Conservation (phyloP, 148 eudicot species). For the Drosera capensis region DNA sequence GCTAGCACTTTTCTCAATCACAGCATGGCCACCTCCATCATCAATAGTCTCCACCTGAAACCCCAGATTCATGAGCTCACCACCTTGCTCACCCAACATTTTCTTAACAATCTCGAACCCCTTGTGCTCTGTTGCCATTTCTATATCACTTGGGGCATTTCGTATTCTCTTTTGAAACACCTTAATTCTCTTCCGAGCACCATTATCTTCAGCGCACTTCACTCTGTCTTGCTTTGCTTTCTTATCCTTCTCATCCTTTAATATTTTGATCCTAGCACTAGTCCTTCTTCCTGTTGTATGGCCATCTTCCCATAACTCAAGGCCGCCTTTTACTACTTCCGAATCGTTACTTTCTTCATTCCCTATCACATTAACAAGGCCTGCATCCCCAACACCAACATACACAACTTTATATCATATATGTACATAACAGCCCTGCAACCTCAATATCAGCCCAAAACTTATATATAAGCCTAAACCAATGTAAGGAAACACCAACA, state of each 20-base stretch:
- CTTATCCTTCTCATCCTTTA: constrained; percentile 6
- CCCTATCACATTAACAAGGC: too few species aligned
- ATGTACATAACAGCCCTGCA: too few species aligned
- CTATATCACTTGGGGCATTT: neutral
- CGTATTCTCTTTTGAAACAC: constrained; percentile 2
- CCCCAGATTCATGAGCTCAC: constrained; percentile 13
- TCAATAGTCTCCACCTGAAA: constrained; percentile 8
- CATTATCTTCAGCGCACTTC: neutral
- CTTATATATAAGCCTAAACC: too few species aligned
- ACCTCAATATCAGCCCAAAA: too few species aligned
- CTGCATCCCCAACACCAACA: too few species aligned
- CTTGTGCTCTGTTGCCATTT: constrained; percentile 1
- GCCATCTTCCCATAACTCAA: neutral
- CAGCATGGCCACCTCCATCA: constrained; percentile 5
- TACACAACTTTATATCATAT: too few species aligned
- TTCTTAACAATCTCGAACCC: constrained; percentile 5
- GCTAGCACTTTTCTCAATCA: constrained; percentile 22
- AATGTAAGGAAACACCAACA: too few species aligned
- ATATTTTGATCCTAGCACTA: constrained; percentile 23
- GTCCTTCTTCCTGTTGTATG: constrained; percentile 9
- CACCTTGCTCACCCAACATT: constrained; percentile 4
- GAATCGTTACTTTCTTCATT: too few species aligned
- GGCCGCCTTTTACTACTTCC: too few species aligned
- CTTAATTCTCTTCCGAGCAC: constrained; percentile 6
- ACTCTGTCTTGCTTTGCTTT: constrained; percentile 8